Base-by-base conservation (phyloP, 2,329 filamentous ascomycete genomes). In the Monilinia aucupariae region DNA sequence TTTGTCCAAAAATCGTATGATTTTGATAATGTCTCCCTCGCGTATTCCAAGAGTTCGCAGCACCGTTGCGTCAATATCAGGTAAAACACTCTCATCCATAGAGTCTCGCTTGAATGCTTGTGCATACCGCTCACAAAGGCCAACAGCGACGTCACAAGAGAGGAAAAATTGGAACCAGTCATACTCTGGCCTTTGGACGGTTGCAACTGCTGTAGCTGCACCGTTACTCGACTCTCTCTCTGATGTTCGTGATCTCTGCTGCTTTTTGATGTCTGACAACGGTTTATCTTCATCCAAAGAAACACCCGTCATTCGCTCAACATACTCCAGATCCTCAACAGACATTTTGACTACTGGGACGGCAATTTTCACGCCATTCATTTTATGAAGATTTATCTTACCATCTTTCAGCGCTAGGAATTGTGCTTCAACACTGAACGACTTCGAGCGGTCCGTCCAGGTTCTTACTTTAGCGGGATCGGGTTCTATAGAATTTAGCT, bases 91-190 rank as follows among this genome's bases (percentile, higher is more conserved):
- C 75, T 97, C 92, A 68, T 96, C 92, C 91, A 99, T 97, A 30
- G 92, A 94, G 73, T 99, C 94, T 72, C 88, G 88, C 54, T 85
- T 76, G 73, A 99, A 99, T 2, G 91, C 91, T 72, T 92, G 90
- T 1, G 92, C 88, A 73, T 99, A 99, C 61, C 94, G 85, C 76
- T 97, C 93, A 76, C 94, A 99, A 52, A 96, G 87, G 64, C 96
- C 91, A 55, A 93, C 90, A 51, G 92, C 89, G 70, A 97, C 91
- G 53, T 96, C 93, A 74, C 92, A 96, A 67, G 87, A 86, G 48
- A 99, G 79, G 81, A 99, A 99, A 78, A 99, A 97, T 74, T 97
- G 92, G 72, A 99, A 99, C 94, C 94, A 99, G 75, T 99, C 94
- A 74, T 97, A 96, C 54, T 94, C 88, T 0, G 89, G 81, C 75